phyloP scores from a whole-genome alignment of 2,329 filamentous ascomycete species.

The Colletotrichum sp. region DNA sequence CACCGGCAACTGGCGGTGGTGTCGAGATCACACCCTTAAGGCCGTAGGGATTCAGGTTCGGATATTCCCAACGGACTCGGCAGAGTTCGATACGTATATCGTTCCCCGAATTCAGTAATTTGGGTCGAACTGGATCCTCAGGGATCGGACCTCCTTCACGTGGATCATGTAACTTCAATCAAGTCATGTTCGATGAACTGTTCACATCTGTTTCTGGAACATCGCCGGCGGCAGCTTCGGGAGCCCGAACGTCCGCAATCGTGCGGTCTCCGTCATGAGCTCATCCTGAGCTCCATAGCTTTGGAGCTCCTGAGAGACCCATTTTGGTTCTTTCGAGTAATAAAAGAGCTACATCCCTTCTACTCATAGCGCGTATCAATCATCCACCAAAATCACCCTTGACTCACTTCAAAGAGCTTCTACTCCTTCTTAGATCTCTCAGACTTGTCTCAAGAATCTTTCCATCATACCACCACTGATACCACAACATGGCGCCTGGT shows the following conservation, averaged over 20 bases:
- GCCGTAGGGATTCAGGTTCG: neutral
- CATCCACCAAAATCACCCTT: accelerated
- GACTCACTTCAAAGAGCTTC: neutral
- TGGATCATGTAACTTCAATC: neutral
- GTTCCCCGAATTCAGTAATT: neutral
- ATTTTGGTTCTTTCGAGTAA: neutral
- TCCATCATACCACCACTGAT: neutral
- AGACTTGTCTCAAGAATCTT: neutral
- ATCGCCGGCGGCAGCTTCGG: neutral
- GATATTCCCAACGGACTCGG: slow-evolving; percentile 11
- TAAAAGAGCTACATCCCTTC: neutral
- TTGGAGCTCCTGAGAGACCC: neutral
- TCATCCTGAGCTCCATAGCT: neutral
- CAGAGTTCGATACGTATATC: neutral
- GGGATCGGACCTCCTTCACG: neutral
- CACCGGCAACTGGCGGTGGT: neutral
- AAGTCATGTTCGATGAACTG: neutral
- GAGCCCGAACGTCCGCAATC: neutral
- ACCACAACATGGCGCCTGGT: slow-evolving; percentile 2
- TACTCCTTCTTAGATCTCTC: neutral
- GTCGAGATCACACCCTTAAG: slow-evolving; percentile 13
- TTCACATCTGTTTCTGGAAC: neutral
- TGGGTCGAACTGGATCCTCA: neutral
- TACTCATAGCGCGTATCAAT: neutral
- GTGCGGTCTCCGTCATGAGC: neutral